phyloP scores from a whole-genome alignment of 495 filamentous ascomycete genomes.

The Trichoderma parareesei region DNA sequence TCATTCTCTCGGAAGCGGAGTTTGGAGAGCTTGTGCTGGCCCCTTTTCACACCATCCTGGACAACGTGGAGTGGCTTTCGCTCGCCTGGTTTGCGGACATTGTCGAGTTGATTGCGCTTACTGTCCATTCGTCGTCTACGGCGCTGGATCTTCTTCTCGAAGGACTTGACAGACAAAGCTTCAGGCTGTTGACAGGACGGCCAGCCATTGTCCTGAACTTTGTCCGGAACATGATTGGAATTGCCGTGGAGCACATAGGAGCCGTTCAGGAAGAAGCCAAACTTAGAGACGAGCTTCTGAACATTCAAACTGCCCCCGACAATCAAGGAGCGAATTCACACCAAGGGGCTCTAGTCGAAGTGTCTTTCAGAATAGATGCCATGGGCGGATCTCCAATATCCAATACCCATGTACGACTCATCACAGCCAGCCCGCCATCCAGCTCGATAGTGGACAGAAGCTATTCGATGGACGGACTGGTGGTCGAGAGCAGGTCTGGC shows the following conservation, averaged over 20 bases:
- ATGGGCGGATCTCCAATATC: conserved; percentile 21
- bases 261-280: conserved; percentile 29
- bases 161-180: conserved; percentile 31
- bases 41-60: conserved; percentile 30
- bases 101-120: conserved; percentile 34
- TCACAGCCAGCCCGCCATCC: conserved; percentile 26
- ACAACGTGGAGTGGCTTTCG: conserved; percentile 23
- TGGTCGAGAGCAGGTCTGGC: neutral
- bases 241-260: conserved; percentile 43
- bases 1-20: conserved; percentile 27
- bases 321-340: conserved; percentile 18
- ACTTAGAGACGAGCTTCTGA: conserved; percentile 23
- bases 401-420: conserved; percentile 36
- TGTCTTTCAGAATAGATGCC: conserved; percentile 35
- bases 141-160: conserved; percentile 39
- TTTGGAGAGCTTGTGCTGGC: conserved; percentile 29
- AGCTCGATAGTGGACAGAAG: conserved; percentile 24
- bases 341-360: conserved; percentile 20
- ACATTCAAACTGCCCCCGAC: conserved; percentile 20
- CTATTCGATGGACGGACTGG: conserved; percentile 15
- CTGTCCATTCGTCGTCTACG: conserved; percentile 30
- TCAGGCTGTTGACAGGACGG: conserved; percentile 28
- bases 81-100: conserved; percentile 23
- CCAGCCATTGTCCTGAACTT: conserved; percentile 25
- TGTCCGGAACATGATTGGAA: conserved; percentile 32